Base-by-base conservation (phyloP, 1,139 yeast species). In the Yamadazyma atmosphaerica region DNA sequence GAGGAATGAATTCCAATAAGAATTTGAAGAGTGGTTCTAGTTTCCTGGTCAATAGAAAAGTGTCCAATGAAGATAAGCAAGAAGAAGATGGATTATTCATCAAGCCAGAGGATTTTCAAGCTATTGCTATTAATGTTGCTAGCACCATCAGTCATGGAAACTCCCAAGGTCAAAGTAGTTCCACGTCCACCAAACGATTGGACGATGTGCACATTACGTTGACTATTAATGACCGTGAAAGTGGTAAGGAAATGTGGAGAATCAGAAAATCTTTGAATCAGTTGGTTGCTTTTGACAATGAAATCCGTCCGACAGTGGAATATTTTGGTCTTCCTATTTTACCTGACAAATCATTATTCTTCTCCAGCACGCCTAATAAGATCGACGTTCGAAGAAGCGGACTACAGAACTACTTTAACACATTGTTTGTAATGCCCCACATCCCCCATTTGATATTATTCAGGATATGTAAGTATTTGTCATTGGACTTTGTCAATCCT, bases 211-310 rank as follows among this genome's bases (percentile, higher is more conserved):
- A 68, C 16, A 72, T 83, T n/a, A 70, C 86, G 1, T 65, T 87
- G 34, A 74, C 82, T 2, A 75, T 83, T 3, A 65, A 72, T 23
- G 92, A 86, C 52, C 68, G 79, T 22, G 77, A 66, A 8, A 63
- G 82, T 1, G 69, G 65, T 22, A 81, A 81, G 49, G 87, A 81
- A 52, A 75, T 85, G 72, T 87, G 94, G 86, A 72, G 81, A 47
- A 74, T 85, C 37, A 63, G 81, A 21, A 87, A 88, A 52, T 66
- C 81, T 3, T 71, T 76, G 40, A 62, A 72, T 1, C 83, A 83
- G 49, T 59, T 87, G 19, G 46, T 62, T 6, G 68, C 71, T 11
- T 70, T 87, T 40, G 90, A 86, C 56, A 60, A 63, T 21, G 76
- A 73, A 36, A 63, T 85, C 6, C 63, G 86, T 39, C 73, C 79